Evolutionary conservation across 768 basidiomycete genomes (phyloP), one percentile per base, ranked within the genome.

Genomic region (Lyophyllum shimeji): DNA sequence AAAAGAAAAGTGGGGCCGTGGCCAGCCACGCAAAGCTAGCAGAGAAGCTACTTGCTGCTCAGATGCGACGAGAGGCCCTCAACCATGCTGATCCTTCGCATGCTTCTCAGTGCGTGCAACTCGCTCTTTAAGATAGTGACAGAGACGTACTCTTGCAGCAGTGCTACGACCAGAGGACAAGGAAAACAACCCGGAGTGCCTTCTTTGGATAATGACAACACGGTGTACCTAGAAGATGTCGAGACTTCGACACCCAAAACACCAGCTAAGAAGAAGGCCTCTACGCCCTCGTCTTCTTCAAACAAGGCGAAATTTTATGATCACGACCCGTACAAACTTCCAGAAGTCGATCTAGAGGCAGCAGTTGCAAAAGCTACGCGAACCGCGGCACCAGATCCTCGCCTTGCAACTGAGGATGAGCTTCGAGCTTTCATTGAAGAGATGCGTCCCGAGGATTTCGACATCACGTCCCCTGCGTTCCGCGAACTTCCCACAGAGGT

Each of bases 381-480:
- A 8, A 73, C 82, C 3, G 66, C 70, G 23, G 82, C 76, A 11
- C 90, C 93, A 2, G 97, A 99, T 69, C 93, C 95, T 4, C 86
- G 97, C 24, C 76, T 99, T 13, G 97, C 97, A 1, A 98, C 97
- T 0, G 97, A 97, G 68, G 97, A 95, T 39, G 97, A 99, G 67
- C 78, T 98, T 2, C 87, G 87, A 18, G 73, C 82, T 1, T 98
- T 98, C 72, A 97, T 98, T 60, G 95, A 98, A 56, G 91, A 95
- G 44, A 95, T 98, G 87, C 85, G 88, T 1, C 95, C 95, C 0
- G 94, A 95, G 64, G 95, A 98, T 65, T 92, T 98, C 63, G 96
- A 98, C 66, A 83, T 97, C 53, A 81, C 86, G 17, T 95, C 95
- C 1, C 82, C 92, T 4, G 92, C 87, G 18, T 99, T 99, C 68